Conservation (phyloP, 768 basidiomycete genomes). For the Pholiota conissans region DNA sequence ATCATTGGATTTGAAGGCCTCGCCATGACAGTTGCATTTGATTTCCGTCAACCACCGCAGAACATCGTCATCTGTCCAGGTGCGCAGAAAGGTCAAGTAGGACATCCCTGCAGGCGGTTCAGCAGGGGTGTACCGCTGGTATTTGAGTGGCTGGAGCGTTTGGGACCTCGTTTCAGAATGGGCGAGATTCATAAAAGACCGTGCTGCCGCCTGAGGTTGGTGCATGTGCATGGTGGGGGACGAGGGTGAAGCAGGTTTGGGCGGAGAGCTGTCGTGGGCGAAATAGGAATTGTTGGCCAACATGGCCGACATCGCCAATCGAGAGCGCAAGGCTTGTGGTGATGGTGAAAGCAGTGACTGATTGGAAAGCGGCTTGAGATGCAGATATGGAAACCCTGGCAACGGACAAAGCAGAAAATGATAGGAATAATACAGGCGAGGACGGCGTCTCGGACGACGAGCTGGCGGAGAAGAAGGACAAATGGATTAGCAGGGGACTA, state of each 20-base stretch:
- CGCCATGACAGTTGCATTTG: constrained; percentile 68
- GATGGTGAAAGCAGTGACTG: constrained; percentile 5
- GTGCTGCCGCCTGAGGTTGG: constrained; percentile 16
- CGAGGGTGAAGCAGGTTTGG: constrained; percentile 44
- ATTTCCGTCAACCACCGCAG: constrained; percentile 78
- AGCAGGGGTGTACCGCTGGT: constrained; percentile 35
- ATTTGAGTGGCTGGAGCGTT: constrained; percentile 26
- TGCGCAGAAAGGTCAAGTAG: constrained; percentile 61
- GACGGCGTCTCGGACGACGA: neutral
- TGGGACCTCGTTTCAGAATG: constrained; percentile 38
- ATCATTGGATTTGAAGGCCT: constrained; percentile 80
- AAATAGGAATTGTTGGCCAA: constrained; percentile 28
- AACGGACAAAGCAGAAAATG: constrained; percentile 8
- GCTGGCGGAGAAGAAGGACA: neutral
- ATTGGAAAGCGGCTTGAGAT: neutral
- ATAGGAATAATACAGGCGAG: neutral
- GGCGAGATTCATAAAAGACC: constrained; percentile 41
- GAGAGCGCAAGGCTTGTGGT: neutral
- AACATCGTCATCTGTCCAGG: constrained; percentile 75
- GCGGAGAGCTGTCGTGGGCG: constrained; percentile 36
- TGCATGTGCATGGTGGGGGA: constrained; percentile 42
- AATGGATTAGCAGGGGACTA: neutral
- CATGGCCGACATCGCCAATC: constrained; percentile 30
- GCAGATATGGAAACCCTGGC: constrained; percentile 21
- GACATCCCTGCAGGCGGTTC: constrained; percentile 62